These are phyloP conservation scores for Volvariella surrecta DNA, from an alignment of 1,284 basidiomycete genomes.

Conservation along the genomic window DNA sequence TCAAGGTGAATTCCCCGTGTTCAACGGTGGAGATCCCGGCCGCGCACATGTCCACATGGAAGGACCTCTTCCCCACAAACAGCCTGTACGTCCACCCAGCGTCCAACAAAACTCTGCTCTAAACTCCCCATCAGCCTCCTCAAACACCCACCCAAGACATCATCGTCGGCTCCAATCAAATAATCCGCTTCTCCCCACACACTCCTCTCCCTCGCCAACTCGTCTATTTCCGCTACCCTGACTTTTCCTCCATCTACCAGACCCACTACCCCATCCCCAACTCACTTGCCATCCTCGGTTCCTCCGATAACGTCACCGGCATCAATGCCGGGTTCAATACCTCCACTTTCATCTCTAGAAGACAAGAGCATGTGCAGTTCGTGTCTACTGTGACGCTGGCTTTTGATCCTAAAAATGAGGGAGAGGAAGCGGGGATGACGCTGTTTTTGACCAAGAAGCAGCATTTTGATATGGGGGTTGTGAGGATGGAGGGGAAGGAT, in stretches of 20 bases:
- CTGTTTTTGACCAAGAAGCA: conserved; percentile 21
- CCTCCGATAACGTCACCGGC: conserved; percentile 20
- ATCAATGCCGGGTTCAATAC: conserved; percentile 12
- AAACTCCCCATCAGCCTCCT: conserved; percentile 12
- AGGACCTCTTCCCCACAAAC: background rate
- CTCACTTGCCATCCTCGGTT: conserved; percentile 18
- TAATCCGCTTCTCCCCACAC: conserved; percentile 15
- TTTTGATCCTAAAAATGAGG: conserved; percentile 14
- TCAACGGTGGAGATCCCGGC: conserved; percentile 11
- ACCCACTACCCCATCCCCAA: conserved; percentile 16
- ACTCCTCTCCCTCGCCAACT: conserved; percentile 19
- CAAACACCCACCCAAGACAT: conserved; percentile 13
- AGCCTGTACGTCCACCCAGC: conserved; percentile 5
- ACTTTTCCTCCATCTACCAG: conserved; percentile 12
- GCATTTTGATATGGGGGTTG: conserved; percentile 21
- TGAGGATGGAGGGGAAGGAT: conserved; percentile 9
- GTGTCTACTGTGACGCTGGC: conserved; percentile 16
- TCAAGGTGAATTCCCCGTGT: conserved; percentile 15
- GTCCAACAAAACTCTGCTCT: background rate
- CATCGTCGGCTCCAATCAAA: background rate
- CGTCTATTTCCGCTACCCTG: conserved; percentile 19
- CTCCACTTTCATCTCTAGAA: conserved; percentile 16
- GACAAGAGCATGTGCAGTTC: conserved; percentile 19
- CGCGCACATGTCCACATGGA: conserved; percentile 9
- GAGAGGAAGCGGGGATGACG: conserved; percentile 20